Base-by-base conservation (phyloP, 352 stramenopile species). In the Globisporangium alternatum region DNA sequence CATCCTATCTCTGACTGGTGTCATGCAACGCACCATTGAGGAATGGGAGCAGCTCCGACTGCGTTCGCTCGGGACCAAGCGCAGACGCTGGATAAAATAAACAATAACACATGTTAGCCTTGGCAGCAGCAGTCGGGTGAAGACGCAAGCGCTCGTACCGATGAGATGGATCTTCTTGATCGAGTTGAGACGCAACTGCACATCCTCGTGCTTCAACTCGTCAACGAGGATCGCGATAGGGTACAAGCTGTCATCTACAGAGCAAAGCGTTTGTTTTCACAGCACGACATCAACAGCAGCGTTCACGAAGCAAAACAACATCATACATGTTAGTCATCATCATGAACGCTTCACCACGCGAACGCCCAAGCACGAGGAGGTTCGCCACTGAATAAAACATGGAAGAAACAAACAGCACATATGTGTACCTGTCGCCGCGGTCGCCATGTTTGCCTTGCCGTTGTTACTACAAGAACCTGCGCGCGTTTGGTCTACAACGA, bases 41-140 rank as follows among this genome's bases (percentile, higher is more conserved):
- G 69, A 99, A 99, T 2, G 98, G 97, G n/a, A 99, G 68, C 17
- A 99, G 81, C 81, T 99, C 98, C 44, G 96, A 83, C 51, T 90
- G 79, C 58, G 93, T 97, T 43, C 95, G 87, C 54, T 98, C 81
- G 7, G 81, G 79, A 5, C 95, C 95, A 30, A 98, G 76, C 21
- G 94, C 95, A 58, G 87, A 78, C 19, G 92, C 92, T 95, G 64
- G 13, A 53, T 58, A 56, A 19, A 67, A n/a, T 2, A 51, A 17
- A 55, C 31, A 60, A 17, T 15, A 2, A 53, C 28, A 51, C 12
- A 30, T 3, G 25, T 62, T 13, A 62, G 58, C 22, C 33, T 31
- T 12, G 41, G 35, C 13, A 51, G 12, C 12, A 56, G n/a, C n/a
- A 28, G 33, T 30, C 15, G 53, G 2, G 19, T 21, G 19, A 19